Conservation (phyloP, 23 red algal species). For the Porphyridium purpureum region DNA sequence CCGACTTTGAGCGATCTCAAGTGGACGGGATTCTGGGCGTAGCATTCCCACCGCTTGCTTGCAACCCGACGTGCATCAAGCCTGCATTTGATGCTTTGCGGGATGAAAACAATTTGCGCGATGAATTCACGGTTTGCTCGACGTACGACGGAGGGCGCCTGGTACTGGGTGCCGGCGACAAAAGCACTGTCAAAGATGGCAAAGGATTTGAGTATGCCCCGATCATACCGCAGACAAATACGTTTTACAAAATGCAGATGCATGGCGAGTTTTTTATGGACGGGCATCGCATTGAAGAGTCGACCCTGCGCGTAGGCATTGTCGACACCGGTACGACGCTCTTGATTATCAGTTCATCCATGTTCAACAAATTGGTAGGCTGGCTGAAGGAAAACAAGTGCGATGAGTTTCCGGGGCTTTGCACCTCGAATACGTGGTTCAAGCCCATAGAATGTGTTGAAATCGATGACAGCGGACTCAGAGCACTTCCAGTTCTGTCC, state of each 20-base stretch:
- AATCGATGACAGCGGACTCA: slow-evolving; percentile 36
- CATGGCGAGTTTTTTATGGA: slow-evolving; percentile 17
- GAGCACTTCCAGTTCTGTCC: slow-evolving; percentile 34
- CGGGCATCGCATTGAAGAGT: slow-evolving; percentile 17
- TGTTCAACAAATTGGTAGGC: slow-evolving; percentile 2
- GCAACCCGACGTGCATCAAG: slow-evolving; percentile 84
- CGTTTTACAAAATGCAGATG: slow-evolving; percentile 68
- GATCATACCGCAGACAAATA: slow-evolving; percentile 15
- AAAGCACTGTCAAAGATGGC: slow-evolving; percentile 10
- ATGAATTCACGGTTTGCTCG: slow-evolving; percentile 85
- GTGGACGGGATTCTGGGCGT: slow-evolving; percentile 92
- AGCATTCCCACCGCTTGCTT: slow-evolving; percentile 72
- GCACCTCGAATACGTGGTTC: slow-evolving; percentile 10
- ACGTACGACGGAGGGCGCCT: slow-evolving; percentile 52
- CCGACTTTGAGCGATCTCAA: slow-evolving; percentile 55
- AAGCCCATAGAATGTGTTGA: slow-evolving; percentile 46
- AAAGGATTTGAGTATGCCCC: slow-evolving; percentile 34
- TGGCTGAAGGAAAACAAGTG: not conserved
- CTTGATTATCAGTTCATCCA: slow-evolving; percentile 48
- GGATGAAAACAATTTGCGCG: slow-evolving; percentile 10
- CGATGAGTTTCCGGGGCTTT: not conserved
- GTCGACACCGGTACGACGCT: slow-evolving; percentile 96
- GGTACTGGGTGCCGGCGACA: slow-evolving; percentile 73
- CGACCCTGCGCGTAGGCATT: slow-evolving; percentile 46
- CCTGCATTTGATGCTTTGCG: slow-evolving; percentile 67